Conservation (phyloP, 139 green algal species). For the Coelastrella sp. region DNA sequence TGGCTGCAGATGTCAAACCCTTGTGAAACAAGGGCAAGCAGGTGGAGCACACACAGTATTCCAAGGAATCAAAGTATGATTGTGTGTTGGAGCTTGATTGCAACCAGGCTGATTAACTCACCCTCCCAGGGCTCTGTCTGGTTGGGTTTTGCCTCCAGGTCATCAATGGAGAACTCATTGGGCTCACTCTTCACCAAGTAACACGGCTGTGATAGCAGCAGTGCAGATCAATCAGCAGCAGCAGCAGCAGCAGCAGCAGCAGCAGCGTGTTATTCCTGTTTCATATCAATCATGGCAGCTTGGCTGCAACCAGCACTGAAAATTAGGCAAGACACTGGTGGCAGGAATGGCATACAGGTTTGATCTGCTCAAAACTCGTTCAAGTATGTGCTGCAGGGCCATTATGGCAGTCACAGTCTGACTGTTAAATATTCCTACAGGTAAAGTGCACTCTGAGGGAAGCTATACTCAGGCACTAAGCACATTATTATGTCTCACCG, state of each 20-base stretch:
- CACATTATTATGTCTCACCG: background rate
- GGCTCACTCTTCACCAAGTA: conserved; percentile 76
- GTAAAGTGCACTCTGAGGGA: background rate
- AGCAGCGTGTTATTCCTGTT: too few relatives aligned
- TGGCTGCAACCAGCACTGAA: too few relatives aligned
- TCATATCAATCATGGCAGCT: too few relatives aligned
- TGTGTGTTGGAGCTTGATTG: background rate
- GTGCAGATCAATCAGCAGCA: background rate
- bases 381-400: too few relatives aligned
- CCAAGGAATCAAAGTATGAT: background rate
- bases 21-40: too few relatives aligned
- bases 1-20: background rate
- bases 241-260: background rate
- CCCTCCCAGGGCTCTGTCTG: conserved; percentile 74
- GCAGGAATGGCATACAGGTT: too few relatives aligned
- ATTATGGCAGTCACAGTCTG: background rate
- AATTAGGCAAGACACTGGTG: too few relatives aligned
- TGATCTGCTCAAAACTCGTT: too few relatives aligned
- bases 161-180: conserved; percentile 74
- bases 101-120: background rate
- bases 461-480: background rate
- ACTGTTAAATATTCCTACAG: background rate
- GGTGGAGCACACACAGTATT: too few relatives aligned
- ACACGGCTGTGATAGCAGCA: background rate
- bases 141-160: conserved; percentile 52